A percentile compares a stretch with the other conserved stretches of the same genome.
Evolutionary conservation across 305 asterid species (phyloP).

Genomic region (Withania somnifera): DNA sequence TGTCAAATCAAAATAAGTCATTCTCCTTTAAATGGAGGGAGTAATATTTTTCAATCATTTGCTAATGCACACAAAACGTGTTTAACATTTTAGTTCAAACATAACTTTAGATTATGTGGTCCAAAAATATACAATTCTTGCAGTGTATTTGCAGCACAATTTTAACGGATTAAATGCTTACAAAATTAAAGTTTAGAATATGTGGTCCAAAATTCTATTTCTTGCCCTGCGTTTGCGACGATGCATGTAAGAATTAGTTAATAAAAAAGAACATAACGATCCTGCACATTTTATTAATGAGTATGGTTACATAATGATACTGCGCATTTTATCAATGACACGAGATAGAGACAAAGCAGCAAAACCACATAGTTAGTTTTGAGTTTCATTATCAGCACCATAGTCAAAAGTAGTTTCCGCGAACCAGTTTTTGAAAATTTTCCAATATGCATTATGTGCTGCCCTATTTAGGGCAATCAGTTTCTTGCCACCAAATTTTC

Average conservation of each 20-base stretch:
- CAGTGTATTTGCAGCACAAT: too few species aligned
- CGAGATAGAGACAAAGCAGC: neutral
- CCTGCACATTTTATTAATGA: neutral
- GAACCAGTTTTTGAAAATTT: neutral
- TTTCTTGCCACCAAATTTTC: conserved; percentile 17
- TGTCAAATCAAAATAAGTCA: too few species aligned
- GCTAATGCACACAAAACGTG: too few species aligned
- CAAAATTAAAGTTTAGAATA: neutral
- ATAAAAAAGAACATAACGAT: neutral
- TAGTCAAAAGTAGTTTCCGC: neutral
- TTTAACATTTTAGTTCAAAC: too few species aligned
- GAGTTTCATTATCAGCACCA: neutral
- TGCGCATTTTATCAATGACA: neutral
- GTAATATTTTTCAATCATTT: too few species aligned
- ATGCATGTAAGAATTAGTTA: too few species aligned
- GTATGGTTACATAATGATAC: neutral
- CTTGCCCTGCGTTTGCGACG: too few species aligned
- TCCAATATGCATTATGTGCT: conserved; percentile 18
- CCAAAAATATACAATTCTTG: neutral
- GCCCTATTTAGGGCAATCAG: conserved; percentile 29
- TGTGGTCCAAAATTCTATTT: neutral
- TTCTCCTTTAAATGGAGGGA: too few species aligned
- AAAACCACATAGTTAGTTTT: neutral
- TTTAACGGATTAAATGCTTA: too few species aligned
- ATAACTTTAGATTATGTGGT: neutral